Conservation (phyloP, 441 rosid genomes). For the Capsella rubella region DNA sequence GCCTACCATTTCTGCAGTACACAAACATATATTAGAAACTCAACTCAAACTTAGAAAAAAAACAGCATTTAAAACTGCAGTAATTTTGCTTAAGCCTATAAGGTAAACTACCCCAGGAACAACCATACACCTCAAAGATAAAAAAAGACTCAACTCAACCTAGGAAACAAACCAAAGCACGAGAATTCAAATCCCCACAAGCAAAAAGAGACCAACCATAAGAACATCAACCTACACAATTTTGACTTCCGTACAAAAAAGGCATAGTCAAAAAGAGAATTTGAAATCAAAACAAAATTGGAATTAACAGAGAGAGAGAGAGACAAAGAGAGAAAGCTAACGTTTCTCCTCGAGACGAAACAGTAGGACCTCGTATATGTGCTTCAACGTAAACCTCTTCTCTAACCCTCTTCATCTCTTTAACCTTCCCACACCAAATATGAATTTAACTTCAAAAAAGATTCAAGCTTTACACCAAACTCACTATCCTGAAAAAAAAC, state of each 20-base stretch:
- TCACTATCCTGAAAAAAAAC: constrained; percentile 11
- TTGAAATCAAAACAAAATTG: constrained; percentile 10
- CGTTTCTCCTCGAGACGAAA: constrained; percentile 81
- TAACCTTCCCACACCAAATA: not conserved
- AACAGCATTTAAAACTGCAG: not conserved
- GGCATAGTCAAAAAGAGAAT: not conserved
- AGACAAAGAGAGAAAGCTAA: constrained; percentile 45
- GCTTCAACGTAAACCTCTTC: constrained; percentile 63
- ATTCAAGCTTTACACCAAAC: constrained; percentile 22
- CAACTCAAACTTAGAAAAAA: not conserved
- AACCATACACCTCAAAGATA: not conserved
- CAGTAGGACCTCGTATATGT: constrained; percentile 58
- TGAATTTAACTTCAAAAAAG: not conserved
- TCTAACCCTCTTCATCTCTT: constrained; percentile 81
- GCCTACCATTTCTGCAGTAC: constrained; percentile 61
- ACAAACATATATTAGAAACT: constrained; percentile 18
- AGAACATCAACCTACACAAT: not conserved
- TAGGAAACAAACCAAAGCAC: not conserved
- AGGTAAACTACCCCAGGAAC: constrained; percentile 6
- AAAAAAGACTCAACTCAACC: not conserved
- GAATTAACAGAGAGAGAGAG: not conserved
- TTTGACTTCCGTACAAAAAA: not conserved
- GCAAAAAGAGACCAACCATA: not conserved
- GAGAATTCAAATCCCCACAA: not conserved
- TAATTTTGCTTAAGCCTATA: constrained; percentile 13